Conservation (phyloP, 148 eudicot genomes). For the Fagopyrum homotropicum region DNA sequence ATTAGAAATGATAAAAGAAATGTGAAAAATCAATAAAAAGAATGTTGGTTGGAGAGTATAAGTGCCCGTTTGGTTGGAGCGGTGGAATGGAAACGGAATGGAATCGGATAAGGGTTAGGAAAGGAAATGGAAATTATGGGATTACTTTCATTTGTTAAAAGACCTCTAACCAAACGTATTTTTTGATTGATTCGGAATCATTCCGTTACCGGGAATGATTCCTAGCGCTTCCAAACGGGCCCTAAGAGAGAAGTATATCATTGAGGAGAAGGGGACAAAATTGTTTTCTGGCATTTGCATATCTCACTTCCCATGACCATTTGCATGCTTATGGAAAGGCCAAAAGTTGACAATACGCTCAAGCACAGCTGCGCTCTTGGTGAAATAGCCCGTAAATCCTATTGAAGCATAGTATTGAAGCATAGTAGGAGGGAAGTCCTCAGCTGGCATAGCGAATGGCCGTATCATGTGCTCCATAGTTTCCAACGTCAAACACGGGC, state of each 20-base stretch:
- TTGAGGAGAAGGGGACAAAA: background rate
- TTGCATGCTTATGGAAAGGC: constrained; percentile 74
- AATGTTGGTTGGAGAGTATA: too few species aligned
- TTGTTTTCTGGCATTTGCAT: background rate
- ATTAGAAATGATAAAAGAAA: background rate
- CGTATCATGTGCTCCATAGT: constrained; percentile 76
- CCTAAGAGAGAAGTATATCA: background rate
- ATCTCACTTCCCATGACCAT: constrained; percentile 39
- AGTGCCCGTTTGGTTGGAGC: too few species aligned
- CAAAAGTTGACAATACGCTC: constrained; percentile 88
- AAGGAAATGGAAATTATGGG: too few species aligned
- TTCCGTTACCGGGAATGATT: too few species aligned
- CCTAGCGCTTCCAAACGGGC: too few species aligned
- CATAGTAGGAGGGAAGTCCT: constrained; percentile 83
- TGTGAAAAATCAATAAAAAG: background rate
- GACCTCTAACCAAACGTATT: too few species aligned
- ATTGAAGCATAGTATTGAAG: too few species aligned
- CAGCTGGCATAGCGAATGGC: constrained; percentile 98
- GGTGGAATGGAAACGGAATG: too few species aligned
- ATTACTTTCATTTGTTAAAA: too few species aligned
- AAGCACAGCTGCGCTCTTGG: constrained; percentile 83
- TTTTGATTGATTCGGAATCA: too few species aligned
- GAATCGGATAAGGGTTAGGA: too few species aligned
- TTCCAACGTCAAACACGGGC: constrained; percentile 70
- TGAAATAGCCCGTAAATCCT: constrained; percentile 88